These are phyloP conservation scores for Cyclotella distinguenda DNA, from an alignment of 108 stramenopile genomes.

Conservation along the genomic window DNA sequence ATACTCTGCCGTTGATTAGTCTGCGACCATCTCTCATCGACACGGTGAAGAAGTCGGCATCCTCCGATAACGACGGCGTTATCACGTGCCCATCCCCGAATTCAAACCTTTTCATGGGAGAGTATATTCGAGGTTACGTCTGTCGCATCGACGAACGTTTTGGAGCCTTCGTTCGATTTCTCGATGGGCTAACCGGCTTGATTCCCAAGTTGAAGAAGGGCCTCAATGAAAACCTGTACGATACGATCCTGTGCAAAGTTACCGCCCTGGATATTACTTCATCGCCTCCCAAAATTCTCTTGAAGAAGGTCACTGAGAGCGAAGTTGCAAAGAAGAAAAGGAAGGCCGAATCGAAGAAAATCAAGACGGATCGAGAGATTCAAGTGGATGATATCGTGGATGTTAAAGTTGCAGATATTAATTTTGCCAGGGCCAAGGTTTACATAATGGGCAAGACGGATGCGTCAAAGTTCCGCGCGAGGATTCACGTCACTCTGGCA, in stretches of 20 bases:
- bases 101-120: constrained; percentile 67
- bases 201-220: constrained; percentile 82
- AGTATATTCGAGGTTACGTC: constrained; percentile 68
- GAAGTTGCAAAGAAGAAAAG: constrained; percentile 34
- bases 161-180: constrained; percentile 84
- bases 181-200: constrained; percentile 78
- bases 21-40: constrained; percentile 63
- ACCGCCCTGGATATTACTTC: constrained; percentile 73
- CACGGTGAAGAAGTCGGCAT: constrained; percentile 35
- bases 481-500: constrained; percentile 77
- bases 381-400: constrained; percentile 63
- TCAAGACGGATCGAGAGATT: constrained; percentile 15
- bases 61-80: constrained; percentile 16
- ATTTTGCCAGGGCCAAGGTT: constrained; percentile 58
- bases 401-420: constrained; percentile 24
- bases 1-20: constrained; percentile 61
- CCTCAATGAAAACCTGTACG: constrained; percentile 55
- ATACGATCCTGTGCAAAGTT: constrained; percentile 64
- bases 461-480: constrained; percentile 40
- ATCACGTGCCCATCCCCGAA: constrained; percentile 54
- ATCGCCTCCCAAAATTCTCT: constrained; percentile 59
- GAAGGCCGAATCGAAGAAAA: constrained; percentile 11
- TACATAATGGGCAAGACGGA: constrained; percentile 35
- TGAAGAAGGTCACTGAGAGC: constrained; percentile 45
- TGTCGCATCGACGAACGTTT: constrained; percentile 65